Conservation (phyloP, 2,329 filamentous ascomycete species). For the Microsporum audouinii region DNA sequence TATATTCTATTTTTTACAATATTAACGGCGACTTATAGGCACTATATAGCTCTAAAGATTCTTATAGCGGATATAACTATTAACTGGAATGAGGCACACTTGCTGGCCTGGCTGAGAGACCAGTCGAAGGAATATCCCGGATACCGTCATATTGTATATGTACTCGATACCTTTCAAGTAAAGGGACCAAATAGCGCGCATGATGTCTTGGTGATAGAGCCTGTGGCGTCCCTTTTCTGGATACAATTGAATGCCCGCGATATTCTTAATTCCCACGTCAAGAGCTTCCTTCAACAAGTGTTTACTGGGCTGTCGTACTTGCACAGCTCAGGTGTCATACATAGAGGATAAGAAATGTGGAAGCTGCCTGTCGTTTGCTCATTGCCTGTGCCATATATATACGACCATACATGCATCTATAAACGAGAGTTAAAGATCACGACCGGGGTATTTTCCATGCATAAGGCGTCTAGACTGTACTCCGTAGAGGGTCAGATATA, state of each 20-base stretch:
- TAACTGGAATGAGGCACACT: not conserved
- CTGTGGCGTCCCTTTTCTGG: constrained; percentile 6
- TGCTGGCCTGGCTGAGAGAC: constrained; percentile 9
- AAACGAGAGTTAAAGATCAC: too few species aligned
- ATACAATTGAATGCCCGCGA: constrained; percentile 5
- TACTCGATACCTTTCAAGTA: constrained; percentile 31
- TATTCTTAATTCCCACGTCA: not conserved
- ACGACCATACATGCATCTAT: too few species aligned
- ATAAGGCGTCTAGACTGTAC: too few species aligned
- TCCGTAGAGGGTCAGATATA: too few species aligned
- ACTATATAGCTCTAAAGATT: constrained; percentile 1
- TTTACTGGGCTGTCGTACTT: constrained; percentile 4
- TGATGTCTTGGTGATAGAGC: constrained; percentile 25
- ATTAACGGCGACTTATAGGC: not conserved
- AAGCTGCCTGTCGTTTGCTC: too few species aligned
- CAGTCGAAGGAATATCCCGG: not conserved
- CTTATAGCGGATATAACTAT: not conserved
- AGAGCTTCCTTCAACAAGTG: not conserved
- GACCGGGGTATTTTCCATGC: too few species aligned
- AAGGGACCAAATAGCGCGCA: constrained; percentile 37
- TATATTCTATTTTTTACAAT: not conserved
- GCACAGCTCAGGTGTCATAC: constrained; percentile 5
- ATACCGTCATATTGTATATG: constrained; percentile 22
- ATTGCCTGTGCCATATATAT: too few species aligned
- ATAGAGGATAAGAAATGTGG: not conserved